phyloP scores from a whole-genome alignment of 2,329 filamentous ascomycete species.

The Alternaria tenuissima region DNA sequence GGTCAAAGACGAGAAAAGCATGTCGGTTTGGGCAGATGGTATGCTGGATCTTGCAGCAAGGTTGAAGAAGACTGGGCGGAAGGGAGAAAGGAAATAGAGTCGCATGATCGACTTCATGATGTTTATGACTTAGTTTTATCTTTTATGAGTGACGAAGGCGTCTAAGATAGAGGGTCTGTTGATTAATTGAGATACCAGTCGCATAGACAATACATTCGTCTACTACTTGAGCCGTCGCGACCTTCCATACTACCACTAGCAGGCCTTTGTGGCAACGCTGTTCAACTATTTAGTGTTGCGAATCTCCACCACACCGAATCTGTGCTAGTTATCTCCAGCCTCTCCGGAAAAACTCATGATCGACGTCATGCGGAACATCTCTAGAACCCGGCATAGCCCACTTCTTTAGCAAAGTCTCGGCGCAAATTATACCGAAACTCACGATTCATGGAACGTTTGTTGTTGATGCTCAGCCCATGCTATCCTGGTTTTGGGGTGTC shows the following conservation, averaged over 20 bases:
- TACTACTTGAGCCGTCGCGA: no score
- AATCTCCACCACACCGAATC: background rate
- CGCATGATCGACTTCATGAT: background rate
- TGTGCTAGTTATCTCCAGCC: background rate
- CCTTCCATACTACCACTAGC: background rate
- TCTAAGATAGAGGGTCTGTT: background rate
- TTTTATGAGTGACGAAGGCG: slow-evolving; percentile 26
- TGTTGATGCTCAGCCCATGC: background rate
- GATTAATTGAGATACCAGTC: background rate
- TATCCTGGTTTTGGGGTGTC: slow-evolving; percentile 12
- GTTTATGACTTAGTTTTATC: slow-evolving; percentile 19
- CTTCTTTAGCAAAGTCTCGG: slow-evolving; percentile 1
- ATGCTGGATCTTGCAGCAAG: slow-evolving; percentile 55
- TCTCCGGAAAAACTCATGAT: slow-evolving; percentile 21
- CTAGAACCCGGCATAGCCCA: background rate
- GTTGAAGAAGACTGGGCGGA: slow-evolving; percentile 56
- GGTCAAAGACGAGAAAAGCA: slow-evolving; percentile 37
- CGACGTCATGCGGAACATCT: background rate
- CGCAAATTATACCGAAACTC: slow-evolving; percentile 20
- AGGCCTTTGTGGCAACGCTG: background rate
- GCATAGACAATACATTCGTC: background rate
- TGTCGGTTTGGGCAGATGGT: slow-evolving; percentile 54
- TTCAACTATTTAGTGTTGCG: background rate
- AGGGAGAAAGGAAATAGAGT: slow-evolving; percentile 48
- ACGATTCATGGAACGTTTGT: background rate